phyloP scores from a whole-genome alignment of 257 asterid species.

The Solanum pinnatisectum region DNA sequence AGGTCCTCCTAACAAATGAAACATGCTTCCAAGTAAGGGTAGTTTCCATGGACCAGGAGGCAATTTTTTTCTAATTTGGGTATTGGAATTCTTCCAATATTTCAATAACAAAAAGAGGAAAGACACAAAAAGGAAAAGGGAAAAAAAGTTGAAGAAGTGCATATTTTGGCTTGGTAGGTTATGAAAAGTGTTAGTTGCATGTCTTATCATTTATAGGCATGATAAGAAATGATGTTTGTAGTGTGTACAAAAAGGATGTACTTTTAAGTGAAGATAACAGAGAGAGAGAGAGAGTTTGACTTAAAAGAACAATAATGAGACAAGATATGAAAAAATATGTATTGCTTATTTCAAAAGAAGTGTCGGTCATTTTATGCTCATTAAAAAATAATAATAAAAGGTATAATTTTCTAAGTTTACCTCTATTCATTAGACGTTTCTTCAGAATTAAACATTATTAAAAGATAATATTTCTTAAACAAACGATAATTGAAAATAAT shows the following conservation, averaged over 20 bases:
- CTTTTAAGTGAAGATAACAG: too few relatives aligned
- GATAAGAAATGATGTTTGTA: too few relatives aligned
- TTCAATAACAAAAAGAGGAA: background rate
- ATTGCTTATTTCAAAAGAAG: too few relatives aligned
- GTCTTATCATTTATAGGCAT: background rate
- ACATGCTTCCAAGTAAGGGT: background rate
- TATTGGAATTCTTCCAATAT: background rate
- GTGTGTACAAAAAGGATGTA: too few relatives aligned
- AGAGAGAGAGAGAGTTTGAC: too few relatives aligned
- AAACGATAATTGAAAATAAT: too few relatives aligned
- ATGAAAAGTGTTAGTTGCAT: background rate
- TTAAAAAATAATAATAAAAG: background rate
- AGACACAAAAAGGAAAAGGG: background rate
- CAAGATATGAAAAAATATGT: too few relatives aligned
- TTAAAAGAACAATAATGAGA: background rate
- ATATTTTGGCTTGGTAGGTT: background rate
- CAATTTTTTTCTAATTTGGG: background rate
- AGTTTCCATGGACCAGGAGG: constrained; percentile 31
- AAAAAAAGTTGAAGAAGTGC: background rate
- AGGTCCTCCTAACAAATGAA: background rate
- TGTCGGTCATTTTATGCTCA: background rate
- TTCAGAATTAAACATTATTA: too few relatives aligned
- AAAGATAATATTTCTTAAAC: too few relatives aligned
- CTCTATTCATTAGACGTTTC: background rate
- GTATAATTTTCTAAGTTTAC: background rate